Evolutionary conservation across 805 yeast species (phyloP).

Genomic region (Citeromyces nyonsensis): DNA sequence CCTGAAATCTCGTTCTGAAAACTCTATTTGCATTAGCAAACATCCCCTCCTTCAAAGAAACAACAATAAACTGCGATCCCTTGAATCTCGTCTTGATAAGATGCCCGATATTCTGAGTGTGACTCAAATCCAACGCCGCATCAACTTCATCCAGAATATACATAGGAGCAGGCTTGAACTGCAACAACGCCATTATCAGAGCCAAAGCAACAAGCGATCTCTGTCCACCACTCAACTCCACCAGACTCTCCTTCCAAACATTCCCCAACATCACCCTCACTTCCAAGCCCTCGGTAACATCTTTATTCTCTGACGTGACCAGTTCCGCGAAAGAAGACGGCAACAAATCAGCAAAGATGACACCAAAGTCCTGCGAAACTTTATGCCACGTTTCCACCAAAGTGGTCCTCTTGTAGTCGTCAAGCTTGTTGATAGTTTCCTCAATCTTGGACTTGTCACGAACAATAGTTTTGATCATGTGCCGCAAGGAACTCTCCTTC

Average conservation of each 20-base stretch:
- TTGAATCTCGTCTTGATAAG: slow-evolving; percentile 87
- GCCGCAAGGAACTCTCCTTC: slow-evolving; percentile 61
- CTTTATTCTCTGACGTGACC: slow-evolving; percentile 66
- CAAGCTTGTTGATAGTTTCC: slow-evolving; percentile 70
- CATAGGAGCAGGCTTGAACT: slow-evolving; percentile 97
- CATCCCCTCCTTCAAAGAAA: slow-evolving; percentile 95
- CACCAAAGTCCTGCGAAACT: slow-evolving; percentile 82
- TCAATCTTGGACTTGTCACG: slow-evolving; percentile 82
- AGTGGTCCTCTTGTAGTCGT: slow-evolving; percentile 75
- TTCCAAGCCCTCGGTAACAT: slow-evolving; percentile 81
- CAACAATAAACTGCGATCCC: slow-evolving; percentile 94
- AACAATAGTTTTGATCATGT: slow-evolving; percentile 77
- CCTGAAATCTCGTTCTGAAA: slow-evolving; percentile 87
- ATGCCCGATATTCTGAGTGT: slow-evolving; percentile 95
- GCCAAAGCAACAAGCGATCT: slow-evolving; percentile 88
- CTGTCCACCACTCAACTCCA: slow-evolving; percentile 95
- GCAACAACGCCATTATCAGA: slow-evolving; percentile 78
- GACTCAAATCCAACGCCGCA: slow-evolving; percentile 94
- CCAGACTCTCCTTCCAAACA: slow-evolving; percentile 92
- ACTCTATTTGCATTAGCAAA: slow-evolving; percentile 93
- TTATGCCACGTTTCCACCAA: slow-evolving; percentile 73
- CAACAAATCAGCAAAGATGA: slow-evolving; percentile 71
- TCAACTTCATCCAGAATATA: slow-evolving; percentile 95
- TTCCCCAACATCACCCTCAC: slow-evolving; percentile 81
- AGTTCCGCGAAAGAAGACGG: slow-evolving; percentile 86